A percentile compares a stretch with the other conserved stretches of the same genome.
These are phyloP conservation scores for Peronosclerospora sorghi DNA, from an alignment of 352 stramenopile genomes.

Conservation along the genomic window DNA sequence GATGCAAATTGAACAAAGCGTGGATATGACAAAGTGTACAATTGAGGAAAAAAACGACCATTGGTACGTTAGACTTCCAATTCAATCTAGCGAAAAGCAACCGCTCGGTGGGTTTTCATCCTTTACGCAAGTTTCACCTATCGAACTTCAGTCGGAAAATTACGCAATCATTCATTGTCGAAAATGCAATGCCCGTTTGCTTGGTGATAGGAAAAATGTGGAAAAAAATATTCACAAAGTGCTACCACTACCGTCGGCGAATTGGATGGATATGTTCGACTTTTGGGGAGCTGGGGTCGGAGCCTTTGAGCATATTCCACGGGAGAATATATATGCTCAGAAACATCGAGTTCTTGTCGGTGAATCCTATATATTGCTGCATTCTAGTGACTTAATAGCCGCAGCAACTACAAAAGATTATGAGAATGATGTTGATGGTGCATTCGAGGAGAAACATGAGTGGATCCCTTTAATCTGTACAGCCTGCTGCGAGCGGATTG, in stretches of 20 bases:
- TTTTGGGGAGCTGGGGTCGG: constrained; percentile 73
- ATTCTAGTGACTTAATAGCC: constrained; percentile 29
- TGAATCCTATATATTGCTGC: constrained; percentile 51
- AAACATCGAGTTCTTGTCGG: constrained; percentile 42
- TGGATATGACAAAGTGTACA: constrained; percentile 29
- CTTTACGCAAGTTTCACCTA: constrained; percentile 36
- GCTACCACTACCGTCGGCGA: constrained; percentile 59
- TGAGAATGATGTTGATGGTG: constrained; percentile 1
- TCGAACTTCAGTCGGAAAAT: constrained; percentile 30
- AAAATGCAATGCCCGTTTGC: constrained; percentile 15
- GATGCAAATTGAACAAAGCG: constrained; percentile 42
- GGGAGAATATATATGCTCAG: constrained; percentile 52
- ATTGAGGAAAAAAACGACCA: constrained; percentile 42
- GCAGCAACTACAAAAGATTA: constrained; percentile 4
- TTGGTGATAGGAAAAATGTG: not conserved
- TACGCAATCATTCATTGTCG: constrained; percentile 40
- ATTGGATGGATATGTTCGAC: constrained; percentile 85
- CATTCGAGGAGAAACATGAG: constrained; percentile 14
- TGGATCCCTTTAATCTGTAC: constrained; percentile 35
- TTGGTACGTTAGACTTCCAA: constrained; percentile 50
- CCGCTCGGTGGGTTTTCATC: constrained; percentile 38
- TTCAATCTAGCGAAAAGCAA: constrained; percentile 39
- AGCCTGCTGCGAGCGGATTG: constrained; percentile 27
- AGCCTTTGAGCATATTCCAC: constrained; percentile 69
- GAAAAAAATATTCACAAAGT: constrained; percentile 34